Evolutionary conservation across 208 protist genomes (phyloP), one percentile per base, ranked within the genome.

Genomic region (Vickermania ingenoplastis): DNA sequence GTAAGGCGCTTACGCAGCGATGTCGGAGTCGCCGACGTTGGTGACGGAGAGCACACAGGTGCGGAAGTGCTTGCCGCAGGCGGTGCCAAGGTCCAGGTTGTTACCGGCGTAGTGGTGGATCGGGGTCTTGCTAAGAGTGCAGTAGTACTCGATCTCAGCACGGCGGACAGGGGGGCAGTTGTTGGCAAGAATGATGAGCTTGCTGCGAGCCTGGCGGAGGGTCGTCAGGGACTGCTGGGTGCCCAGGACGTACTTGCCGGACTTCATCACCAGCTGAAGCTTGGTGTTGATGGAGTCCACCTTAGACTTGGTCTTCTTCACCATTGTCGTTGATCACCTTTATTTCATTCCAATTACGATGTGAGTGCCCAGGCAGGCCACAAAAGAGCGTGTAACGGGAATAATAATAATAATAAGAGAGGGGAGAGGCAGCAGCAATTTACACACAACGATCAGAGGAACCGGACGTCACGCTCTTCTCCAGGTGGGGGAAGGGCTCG

Each of bases 121-220:
- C 48, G 76, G 77, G 53, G 97, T 98, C 85, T 99, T 98, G 81
- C 89, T 89, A 62, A 99, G 95, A 78, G 99, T 99, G 77, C 98
- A 98, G 88, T 99, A 99, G 91, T 99, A 99, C 91, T 99, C 99
- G 59, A 99, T 91, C 88, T 99, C 97, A 5, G 97, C 98, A 75
- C 97, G 97, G 72, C 97, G 91, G 41, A 99, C 83, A 29, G 98
- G 85, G 53, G 98, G 98, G 90, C 95, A 98, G 92, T 99, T 99
- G 88, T 77, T 98, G 27, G 97, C 67, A 67, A 99, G 97, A 62
- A 99, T 85, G 51, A 99, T 76, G 53, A 99, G 88, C 91, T 99
- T 99, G 73, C 97, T 96, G 91, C 89, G 87, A 64, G 85, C 87
- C 77, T 89, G 67, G 72, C 98, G 96, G 17, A 99, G 86, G 49